These are phyloP conservation scores for Pouteria campechiana DNA, from an alignment of 179 eudicot genomes.

Conservation along the genomic window DNA sequence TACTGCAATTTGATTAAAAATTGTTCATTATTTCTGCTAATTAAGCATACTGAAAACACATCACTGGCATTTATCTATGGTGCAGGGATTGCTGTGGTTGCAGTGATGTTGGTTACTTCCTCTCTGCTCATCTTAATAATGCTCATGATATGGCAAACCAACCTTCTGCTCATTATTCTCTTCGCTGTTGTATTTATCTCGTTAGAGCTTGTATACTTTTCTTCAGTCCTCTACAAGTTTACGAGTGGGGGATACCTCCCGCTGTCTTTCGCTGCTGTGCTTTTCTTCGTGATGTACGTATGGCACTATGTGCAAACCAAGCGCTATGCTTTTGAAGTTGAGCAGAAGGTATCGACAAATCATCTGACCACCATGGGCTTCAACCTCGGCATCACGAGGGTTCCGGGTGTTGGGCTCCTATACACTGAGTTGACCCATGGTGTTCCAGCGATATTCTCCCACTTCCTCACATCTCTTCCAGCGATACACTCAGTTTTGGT, in stretches of 20 bases:
- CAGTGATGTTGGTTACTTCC: no score
- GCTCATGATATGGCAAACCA: no score
- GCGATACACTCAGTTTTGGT: constrained; percentile 4
- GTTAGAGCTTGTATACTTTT: constrained; percentile 6
- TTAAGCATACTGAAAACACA: no score
- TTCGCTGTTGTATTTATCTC: not conserved
- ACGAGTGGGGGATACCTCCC: constrained; percentile 9
- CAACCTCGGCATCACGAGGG: not conserved
- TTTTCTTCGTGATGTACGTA: constrained; percentile 2
- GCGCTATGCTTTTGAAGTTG: constrained; percentile 4
- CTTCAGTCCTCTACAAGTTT: constrained; percentile 5
- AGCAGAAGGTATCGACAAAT: constrained; percentile 5
- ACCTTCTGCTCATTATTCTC: no score
- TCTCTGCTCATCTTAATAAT: no score
- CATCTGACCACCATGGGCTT: not conserved
- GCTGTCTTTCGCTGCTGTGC: not conserved
- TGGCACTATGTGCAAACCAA: constrained; percentile 6
- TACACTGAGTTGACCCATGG: constrained; percentile 7
- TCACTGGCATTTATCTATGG: no score
- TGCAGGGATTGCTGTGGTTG: no score
- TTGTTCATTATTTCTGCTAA: no score
- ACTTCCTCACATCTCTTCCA: constrained; percentile 6
- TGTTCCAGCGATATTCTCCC: constrained; percentile 5
- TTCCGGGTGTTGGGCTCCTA: constrained; percentile 7
- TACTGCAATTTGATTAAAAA: no score